phyloP scores from a whole-genome alignment of 106 monocot species.

The Dendrobium officinale region DNA sequence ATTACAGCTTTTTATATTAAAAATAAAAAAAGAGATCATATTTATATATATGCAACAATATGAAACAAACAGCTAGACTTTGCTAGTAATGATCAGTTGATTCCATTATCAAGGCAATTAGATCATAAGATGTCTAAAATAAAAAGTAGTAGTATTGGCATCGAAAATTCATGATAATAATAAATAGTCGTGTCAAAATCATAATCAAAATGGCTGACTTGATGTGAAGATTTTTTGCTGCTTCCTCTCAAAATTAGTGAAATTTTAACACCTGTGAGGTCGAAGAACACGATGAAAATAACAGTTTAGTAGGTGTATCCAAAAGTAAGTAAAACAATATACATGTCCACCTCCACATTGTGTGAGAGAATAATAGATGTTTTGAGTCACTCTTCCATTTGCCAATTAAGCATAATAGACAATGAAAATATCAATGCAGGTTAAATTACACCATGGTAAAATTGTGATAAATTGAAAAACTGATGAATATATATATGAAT shows the following conservation, averaged over 20 bases:
- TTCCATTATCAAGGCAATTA: no score
- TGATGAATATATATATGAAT: background rate
- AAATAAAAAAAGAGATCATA: no score
- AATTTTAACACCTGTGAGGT: constrained; percentile 71
- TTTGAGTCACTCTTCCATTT: constrained; percentile 85
- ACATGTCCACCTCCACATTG: constrained; percentile 70
- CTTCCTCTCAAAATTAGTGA: constrained; percentile 96
- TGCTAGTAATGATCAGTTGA: no score
- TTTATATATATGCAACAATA: no score
- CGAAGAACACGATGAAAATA: background rate
- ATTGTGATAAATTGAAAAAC: background rate
- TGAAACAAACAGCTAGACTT: no score
- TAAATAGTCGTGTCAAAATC: no score
- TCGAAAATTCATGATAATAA: no score
- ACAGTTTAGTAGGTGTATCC: background rate
- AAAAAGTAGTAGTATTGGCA: no score
- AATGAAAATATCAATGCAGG: background rate
- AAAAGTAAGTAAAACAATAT: background rate
- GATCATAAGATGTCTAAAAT: no score
- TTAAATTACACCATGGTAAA: background rate
- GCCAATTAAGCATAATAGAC: constrained; percentile 35
- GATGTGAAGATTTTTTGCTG: constrained; percentile 64
- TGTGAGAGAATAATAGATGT: constrained; percentile 65
- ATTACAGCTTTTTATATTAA: no score
- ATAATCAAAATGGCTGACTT: no score